Evolutionary conservation across 225 moss, liverwort and hornwort species (phyloP).

Genomic region (Pseudisothecium myosuroides): DNA sequence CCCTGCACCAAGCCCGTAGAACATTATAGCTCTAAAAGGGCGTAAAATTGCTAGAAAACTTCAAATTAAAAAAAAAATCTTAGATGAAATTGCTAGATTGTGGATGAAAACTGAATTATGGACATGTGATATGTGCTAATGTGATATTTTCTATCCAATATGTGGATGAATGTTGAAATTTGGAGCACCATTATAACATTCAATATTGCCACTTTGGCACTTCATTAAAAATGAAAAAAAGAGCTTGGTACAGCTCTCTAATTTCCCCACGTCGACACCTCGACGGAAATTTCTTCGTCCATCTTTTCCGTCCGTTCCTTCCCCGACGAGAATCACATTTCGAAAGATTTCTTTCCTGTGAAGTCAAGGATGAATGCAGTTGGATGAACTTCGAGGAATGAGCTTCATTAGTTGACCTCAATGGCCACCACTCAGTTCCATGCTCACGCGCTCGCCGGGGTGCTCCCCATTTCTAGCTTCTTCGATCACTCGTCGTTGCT

Average conservation of each 20-base stretch:
- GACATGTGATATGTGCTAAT: too few species aligned
- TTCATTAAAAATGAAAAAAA: too few species aligned
- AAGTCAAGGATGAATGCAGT: neutral
- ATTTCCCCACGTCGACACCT: neutral
- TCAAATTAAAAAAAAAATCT: too few species aligned
- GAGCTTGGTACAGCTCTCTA: neutral
- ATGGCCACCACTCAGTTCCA: neutral
- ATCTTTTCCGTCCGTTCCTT: neutral
- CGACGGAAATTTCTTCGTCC: neutral
- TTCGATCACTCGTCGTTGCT: neutral
- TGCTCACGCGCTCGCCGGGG: neutral
- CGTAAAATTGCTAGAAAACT: too few species aligned
- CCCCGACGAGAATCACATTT: neutral
- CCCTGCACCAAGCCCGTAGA: too few species aligned
- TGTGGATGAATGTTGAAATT: too few species aligned
- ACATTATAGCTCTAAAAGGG: too few species aligned
- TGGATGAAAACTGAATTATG: too few species aligned
- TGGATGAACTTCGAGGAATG: neutral
- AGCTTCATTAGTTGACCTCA: neutral
- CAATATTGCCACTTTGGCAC: too few species aligned
- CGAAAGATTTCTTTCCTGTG: neutral
- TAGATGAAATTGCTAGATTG: too few species aligned
- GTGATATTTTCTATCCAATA: too few species aligned
- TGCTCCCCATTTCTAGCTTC: neutral
- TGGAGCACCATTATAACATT: too few species aligned